Evolutionary conservation across 768 basidiomycete species (phyloP).

Genomic region (Rhodotorula sphaerocarpa): DNA sequence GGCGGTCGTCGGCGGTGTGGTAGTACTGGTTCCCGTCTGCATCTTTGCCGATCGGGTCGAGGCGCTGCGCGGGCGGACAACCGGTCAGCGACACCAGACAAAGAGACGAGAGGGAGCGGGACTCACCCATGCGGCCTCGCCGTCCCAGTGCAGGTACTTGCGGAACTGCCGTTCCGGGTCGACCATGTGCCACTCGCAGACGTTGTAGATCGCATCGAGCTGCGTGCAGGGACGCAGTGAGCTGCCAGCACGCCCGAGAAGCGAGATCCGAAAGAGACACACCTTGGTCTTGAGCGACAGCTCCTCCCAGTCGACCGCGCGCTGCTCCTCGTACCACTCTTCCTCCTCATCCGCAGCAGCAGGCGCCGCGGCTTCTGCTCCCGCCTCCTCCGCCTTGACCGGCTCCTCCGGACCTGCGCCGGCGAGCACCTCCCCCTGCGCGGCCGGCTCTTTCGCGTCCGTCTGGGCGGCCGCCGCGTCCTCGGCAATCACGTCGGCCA

Average conservation of each 20-base stretch:
- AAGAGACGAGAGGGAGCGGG: neutral
- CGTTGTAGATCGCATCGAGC: constrained; percentile 34
- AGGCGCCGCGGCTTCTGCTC: too few relatives aligned
- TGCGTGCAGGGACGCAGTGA: neutral
- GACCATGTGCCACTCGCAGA: constrained; percentile 36
- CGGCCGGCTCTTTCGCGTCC: too few relatives aligned
- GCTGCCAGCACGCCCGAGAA: too few relatives aligned
- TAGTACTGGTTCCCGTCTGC: constrained; percentile 26
- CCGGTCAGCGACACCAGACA: neutral
- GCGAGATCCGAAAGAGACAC: neutral
- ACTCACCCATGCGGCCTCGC: constrained; percentile 32
- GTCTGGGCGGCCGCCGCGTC: too few relatives aligned
- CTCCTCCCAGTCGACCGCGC: constrained; percentile 33
- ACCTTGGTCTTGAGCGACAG: constrained; percentile 30
- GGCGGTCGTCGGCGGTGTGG: constrained; percentile 32
- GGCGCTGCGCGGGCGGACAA: constrained; percentile 9
- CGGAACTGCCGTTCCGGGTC: constrained; percentile 33
- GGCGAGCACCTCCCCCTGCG: too few relatives aligned
- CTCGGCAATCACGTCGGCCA: constrained; percentile 11
- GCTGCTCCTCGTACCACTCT: constrained; percentile 26
- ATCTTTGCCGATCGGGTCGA: constrained; percentile 31
- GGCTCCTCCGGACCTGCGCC: too few relatives aligned
- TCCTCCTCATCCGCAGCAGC: constrained; percentile 13
- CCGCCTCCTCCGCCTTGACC: constrained; percentile 3
- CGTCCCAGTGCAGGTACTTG: constrained; percentile 29